Conservation (phyloP, 352 stramenopile species). For the Pythium insidiosum region DNA sequence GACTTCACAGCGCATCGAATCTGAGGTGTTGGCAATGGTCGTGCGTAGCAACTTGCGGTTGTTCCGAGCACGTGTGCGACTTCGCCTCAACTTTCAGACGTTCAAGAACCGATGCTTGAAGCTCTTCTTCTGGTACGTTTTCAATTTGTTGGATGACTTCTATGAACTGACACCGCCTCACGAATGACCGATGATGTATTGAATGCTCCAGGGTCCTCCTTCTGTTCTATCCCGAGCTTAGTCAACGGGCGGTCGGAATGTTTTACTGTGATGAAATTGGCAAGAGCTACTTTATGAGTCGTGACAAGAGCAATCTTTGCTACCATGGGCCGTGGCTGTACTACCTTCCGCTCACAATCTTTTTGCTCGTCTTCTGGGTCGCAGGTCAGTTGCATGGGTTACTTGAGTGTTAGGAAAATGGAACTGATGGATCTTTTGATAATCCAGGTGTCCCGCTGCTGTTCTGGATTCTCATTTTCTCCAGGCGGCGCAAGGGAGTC, state of each 20-base stretch:
- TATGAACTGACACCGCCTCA: no score
- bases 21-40: conserved; percentile 48
- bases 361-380: conserved; percentile 48
- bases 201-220: conserved; percentile 63
- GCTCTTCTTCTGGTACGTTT: conserved; percentile 68
- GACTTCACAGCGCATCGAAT: conserved; percentile 39
- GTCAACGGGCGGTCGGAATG: conserved; percentile 50
- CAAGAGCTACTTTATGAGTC: conserved; percentile 44
- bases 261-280: conserved; percentile 77
- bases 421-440: no score
- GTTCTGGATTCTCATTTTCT: conserved; percentile 57
- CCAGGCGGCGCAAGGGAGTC: conserved; percentile 40
- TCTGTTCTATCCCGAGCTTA: conserved; percentile 68
- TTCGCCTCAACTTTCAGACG: conserved; percentile 61
- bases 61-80: conserved; percentile 54
- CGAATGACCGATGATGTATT: no score
- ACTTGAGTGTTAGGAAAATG: no score
- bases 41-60: conserved; percentile 62
- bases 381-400: conserved; percentile 24
- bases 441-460: conserved; percentile 66
- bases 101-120: conserved; percentile 79
- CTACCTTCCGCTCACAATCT: conserved; percentile 40
- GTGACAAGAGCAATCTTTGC: conserved; percentile 50
- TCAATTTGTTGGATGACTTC: no score
- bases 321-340: conserved; percentile 48